Evolutionary conservation across 1,284 basidiomycete species (phyloP).

Genomic region (Tetrapyrgos nigripes): DNA sequence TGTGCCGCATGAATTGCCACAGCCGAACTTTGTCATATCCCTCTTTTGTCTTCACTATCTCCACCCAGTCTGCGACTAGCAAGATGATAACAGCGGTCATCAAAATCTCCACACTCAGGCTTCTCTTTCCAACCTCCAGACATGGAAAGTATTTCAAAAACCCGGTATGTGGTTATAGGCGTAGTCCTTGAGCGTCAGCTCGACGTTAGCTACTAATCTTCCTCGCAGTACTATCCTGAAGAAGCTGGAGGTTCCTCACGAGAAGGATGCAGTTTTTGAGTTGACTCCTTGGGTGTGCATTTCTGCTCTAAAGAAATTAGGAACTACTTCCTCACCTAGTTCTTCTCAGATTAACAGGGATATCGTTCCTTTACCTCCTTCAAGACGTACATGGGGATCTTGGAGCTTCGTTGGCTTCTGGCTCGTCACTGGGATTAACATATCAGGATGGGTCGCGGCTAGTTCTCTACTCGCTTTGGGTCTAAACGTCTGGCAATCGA

Average conservation of each 20-base stretch:
- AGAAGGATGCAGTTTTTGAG: not conserved
- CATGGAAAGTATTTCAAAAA: no score
- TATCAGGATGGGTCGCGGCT: not conserved
- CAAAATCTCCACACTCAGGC: no score
- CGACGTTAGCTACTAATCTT: no score
- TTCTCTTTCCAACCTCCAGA: no score
- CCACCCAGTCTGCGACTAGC: no score
- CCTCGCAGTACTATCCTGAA: not conserved
- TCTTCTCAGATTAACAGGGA: conserved; percentile 2
- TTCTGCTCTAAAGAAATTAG: not conserved
- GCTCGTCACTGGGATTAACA: conserved; percentile 4
- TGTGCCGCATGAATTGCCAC: no score
- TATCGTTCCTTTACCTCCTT: conserved; percentile 1
- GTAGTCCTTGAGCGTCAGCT: no score
- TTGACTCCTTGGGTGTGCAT: conserved; percentile 3
- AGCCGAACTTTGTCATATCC: no score
- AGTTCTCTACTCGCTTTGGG: conserved; percentile 1
- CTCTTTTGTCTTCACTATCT: no score
- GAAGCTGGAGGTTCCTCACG: conserved; percentile 1
- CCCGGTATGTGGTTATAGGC: no score
- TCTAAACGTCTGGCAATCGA: conserved; percentile 1
- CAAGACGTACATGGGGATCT: not conserved
- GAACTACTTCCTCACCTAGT: not conserved
- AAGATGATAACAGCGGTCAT: no score
- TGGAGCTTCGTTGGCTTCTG: conserved; percentile 5